phyloP scores from a whole-genome alignment of 371 early-diverging fungal species.

The Batkoa obscura region DNA sequence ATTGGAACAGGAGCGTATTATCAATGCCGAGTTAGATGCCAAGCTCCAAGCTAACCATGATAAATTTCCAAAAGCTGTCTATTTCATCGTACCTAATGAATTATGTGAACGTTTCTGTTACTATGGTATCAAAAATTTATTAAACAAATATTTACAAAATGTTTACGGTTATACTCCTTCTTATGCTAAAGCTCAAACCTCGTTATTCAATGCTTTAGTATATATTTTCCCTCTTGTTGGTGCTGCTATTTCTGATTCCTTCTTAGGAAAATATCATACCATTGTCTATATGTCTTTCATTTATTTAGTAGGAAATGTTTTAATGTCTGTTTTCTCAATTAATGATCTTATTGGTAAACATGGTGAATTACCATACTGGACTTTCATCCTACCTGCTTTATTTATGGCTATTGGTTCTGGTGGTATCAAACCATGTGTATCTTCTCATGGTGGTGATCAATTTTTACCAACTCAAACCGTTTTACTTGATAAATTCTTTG shows the following conservation, averaged over 20 bases:
- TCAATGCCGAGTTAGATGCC: slow-evolving; percentile 7
- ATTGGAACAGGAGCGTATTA: neutral
- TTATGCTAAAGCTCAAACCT: slow-evolving; percentile 14
- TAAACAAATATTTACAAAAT: slow-evolving; percentile 10
- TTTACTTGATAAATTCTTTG: neutral
- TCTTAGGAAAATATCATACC: slow-evolving; percentile 42
- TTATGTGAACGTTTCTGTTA: slow-evolving; percentile 12
- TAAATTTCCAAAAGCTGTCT: slow-evolving; percentile 8
- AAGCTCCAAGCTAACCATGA: neutral
- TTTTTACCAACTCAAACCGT: slow-evolving; percentile 8
- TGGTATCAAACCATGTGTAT: slow-evolving; percentile 28
- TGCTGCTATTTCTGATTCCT: slow-evolving; percentile 38
- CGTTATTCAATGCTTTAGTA: slow-evolving; percentile 27
- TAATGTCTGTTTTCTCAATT: slow-evolving; percentile 2
- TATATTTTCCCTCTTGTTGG: slow-evolving; percentile 45
- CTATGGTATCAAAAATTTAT: slow-evolving; percentile 7
- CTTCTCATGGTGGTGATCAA: slow-evolving; percentile 27
- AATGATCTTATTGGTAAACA: neutral
- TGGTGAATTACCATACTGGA: neutral
- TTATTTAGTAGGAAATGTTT: slow-evolving; percentile 1
- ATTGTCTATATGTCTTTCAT: slow-evolving; percentile 17
- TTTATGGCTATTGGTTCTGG: slow-evolving; percentile 17
- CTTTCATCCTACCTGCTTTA: neutral
- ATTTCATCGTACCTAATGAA: slow-evolving; percentile 11
- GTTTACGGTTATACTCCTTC: slow-evolving; percentile 10